phyloP scores from a whole-genome alignment of 2,329 filamentous ascomycete genomes.

The Phoma sp. region DNA sequence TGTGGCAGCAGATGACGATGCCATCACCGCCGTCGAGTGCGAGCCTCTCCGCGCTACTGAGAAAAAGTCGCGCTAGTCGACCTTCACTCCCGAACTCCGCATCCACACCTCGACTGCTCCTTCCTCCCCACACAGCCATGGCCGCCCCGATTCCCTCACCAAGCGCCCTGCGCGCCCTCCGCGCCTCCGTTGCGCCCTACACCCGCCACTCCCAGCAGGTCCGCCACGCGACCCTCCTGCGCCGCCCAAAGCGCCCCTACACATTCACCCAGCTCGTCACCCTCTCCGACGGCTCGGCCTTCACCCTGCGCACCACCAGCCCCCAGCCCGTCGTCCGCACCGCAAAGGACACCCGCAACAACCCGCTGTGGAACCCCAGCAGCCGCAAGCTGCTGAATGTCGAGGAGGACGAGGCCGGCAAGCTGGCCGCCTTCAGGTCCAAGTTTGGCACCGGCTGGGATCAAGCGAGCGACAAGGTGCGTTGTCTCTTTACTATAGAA shows the following conservation, averaged over 20 bases:
- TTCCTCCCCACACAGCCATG: constrained; percentile 32
- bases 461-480: constrained; percentile 41
- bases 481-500: too few relatives aligned
- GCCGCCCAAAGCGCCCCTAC: constrained; percentile 89
- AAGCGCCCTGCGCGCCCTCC: constrained; percentile 41
- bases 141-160: constrained; percentile 42
- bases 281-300: constrained; percentile 89
- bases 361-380: constrained; percentile 87
- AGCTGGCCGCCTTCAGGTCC: constrained; percentile 82
- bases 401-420: constrained; percentile 93
- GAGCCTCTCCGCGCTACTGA: constrained; percentile 4
- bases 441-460: constrained; percentile 89
- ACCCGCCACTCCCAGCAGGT: constrained; percentile 58
- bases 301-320: constrained; percentile 78
- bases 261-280: constrained; percentile 97
- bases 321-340: constrained; percentile 68
- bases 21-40: neutral
- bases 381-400: constrained; percentile 82
- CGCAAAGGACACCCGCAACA: constrained; percentile 88
- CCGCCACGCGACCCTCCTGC: constrained; percentile 84
- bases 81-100: constrained; percentile 28
- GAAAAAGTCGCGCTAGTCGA: constrained; percentile 15
- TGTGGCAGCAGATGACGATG: constrained; percentile 12
- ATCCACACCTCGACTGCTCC: constrained; percentile 15
- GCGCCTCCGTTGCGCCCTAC: constrained; percentile 33